Conservation (phyloP, 2,329 filamentous ascomycete species). For the Laburnicola sp. region DNA sequence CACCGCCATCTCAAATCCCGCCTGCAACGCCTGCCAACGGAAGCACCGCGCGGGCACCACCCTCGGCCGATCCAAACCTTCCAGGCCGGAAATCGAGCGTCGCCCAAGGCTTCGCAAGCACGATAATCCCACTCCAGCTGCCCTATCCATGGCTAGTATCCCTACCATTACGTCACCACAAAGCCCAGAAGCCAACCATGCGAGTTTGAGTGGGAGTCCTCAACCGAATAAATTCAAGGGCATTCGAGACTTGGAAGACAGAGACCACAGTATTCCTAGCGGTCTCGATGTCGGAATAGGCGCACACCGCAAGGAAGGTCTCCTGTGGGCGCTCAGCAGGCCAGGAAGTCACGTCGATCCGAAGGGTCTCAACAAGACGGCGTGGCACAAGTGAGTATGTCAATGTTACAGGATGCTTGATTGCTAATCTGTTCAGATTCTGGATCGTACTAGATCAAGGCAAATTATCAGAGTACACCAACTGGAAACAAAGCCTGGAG, state of each 20-base stretch:
- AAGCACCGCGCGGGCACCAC: constrained; percentile 22
- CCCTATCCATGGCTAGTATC: constrained; percentile 27
- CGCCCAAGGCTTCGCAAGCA: constrained; percentile 41
- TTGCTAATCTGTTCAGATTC: constrained; percentile 64
- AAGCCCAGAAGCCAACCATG: constrained; percentile 34
- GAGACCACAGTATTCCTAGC: constrained; percentile 54
- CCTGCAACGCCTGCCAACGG: constrained; percentile 31
- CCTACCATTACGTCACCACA: constrained; percentile 31
- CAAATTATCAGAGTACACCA: constrained; percentile 95
- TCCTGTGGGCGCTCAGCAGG: constrained; percentile 91
- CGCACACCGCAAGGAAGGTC: constrained; percentile 84
- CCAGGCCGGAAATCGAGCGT: constrained; percentile 39
- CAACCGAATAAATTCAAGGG: constrained; percentile 75
- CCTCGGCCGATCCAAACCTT: constrained; percentile 30
- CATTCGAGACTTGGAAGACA: constrained; percentile 88
- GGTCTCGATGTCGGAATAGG: constrained; percentile 57
- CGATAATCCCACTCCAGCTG: constrained; percentile 32
- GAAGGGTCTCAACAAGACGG: constrained; percentile 92
- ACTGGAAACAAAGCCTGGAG: constrained; percentile 97
- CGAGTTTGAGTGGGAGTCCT: constrained; percentile 31
- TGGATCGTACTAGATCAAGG: constrained; percentile 98
- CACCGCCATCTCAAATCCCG: constrained; percentile 24
- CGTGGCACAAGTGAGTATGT: constrained; percentile 89
- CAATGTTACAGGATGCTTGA: background rate
- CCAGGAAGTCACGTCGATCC: constrained; percentile 95